Base-by-base conservation (phyloP, 192 early-diverging fungal genomes). In the Coemansia sp. region DNA sequence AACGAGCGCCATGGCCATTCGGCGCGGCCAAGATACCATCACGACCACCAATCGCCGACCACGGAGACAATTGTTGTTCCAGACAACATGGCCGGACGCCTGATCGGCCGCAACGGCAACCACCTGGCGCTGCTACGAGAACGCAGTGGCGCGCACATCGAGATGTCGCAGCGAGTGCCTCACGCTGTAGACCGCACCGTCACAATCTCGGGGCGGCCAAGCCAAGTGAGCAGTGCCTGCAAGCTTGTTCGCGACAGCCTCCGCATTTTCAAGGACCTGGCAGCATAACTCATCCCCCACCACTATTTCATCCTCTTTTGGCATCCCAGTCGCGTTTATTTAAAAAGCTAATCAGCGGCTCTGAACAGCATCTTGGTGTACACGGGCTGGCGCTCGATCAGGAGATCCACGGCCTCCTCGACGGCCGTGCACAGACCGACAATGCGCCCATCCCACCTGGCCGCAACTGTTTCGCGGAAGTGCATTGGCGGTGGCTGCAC, bases 391-490 rank as follows among this genome's bases (percentile, higher is more conserved):
- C 60, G 62, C 53, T 70, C 67, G 26, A 70, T 70, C 9, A 77
- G 60, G 50, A 67, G 39, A 38, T 77, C 74, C 2, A 77, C 74
- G 1, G 75, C 55, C 9, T 71, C 65, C 30, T 78, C 75, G 26
- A 78, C 59, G 3, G 61, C 30, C 30, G 62, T 62, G 54, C 75
- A 78, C 61, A 78, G 61, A 23, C 45, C 54, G 38, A 58, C 60
- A 31, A 78, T 72, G 5, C 69, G 43, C 36, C 47, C 52, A 44
- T 72, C 70, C 75, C 75, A 78, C 29, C 51, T 67, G 19, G 49
- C 61, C 1, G 70, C 55, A 19, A 72, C 55, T 2, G 53, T 56
- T 32, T 77, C 74, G 38, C 70, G 64, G 28, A 78, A 55, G 32
- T 68, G 53, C 68, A 67, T 71, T 12, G 64, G 65, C 47, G 67